Percentiles rank a stretch among this genome's conserved stretches.
phyloP scores from a whole-genome alignment of 169 alveolate species.

The Cryptosporidium meleagridis region DNA sequence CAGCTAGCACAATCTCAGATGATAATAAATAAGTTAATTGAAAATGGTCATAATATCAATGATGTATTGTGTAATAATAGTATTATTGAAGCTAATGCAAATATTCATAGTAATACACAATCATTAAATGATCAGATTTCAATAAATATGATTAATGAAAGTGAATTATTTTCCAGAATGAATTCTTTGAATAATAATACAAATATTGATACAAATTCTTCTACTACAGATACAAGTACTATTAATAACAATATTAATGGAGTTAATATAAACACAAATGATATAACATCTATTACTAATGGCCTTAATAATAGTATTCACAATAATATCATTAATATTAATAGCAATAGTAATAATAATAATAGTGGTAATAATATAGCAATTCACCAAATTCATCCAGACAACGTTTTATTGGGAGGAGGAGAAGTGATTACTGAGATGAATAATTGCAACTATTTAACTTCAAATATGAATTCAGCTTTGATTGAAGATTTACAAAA shows the following conservation, averaged over 20 bases:
- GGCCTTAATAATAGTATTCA: background rate
- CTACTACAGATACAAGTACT: background rate
- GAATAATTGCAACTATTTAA: background rate
- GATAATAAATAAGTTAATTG: slow-evolving; percentile 20
- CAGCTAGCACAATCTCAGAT: slow-evolving; percentile 24
- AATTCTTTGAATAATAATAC: background rate
- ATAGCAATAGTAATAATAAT: background rate
- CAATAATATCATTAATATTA: background rate
- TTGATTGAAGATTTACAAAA: background rate
- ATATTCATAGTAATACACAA: background rate
- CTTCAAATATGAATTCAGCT: background rate
- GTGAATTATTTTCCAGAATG: background rate
- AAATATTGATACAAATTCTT: background rate
- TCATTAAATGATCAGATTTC: background rate
- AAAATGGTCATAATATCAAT: background rate
- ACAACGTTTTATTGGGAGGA: background rate
- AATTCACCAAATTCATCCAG: background rate
- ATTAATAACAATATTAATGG: background rate
- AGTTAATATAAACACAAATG: background rate
- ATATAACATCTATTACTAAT: background rate
- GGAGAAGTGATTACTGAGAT: background rate
- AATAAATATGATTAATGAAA: background rate
- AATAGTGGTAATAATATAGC: background rate
- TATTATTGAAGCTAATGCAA: background rate
- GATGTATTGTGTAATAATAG: background rate